Evolutionary conservation across 225 moss, liverwort and hornwort genomes (phyloP).

Genomic region (Antitrichia curtipendula): DNA sequence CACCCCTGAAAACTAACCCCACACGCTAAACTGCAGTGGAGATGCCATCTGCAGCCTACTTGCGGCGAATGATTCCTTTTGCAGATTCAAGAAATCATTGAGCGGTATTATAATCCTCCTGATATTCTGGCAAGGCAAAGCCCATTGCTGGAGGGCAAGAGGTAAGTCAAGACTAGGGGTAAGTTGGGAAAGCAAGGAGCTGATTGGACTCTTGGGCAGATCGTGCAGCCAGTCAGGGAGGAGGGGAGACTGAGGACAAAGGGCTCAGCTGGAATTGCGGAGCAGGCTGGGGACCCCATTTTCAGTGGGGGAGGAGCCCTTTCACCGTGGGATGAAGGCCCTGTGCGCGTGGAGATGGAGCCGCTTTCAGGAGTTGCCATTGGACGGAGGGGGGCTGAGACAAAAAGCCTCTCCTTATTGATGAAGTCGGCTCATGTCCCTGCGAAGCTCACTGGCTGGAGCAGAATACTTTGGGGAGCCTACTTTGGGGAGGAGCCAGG

Average conservation of each 20-base stretch:
- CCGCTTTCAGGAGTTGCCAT: background rate
- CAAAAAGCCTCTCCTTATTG: background rate
- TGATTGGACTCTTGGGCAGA: background rate
- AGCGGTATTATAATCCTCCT: background rate
- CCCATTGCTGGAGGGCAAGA: background rate
- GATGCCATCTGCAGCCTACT: background rate
- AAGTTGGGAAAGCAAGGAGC: background rate
- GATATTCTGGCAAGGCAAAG: background rate
- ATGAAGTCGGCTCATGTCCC: background rate
- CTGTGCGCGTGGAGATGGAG: background rate
- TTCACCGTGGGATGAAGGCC: background rate
- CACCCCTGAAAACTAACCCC: background rate
- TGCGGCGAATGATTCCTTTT: background rate
- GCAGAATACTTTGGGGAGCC: background rate
- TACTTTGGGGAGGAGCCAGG: background rate
- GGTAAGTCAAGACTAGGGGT: background rate
- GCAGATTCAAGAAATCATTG: slow-evolving; percentile 8
- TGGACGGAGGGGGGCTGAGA: background rate
- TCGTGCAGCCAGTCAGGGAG: background rate
- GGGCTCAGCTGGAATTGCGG: background rate
- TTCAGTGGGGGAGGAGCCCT: background rate
- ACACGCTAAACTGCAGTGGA: background rate
- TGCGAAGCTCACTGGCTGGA: background rate
- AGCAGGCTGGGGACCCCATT: background rate
- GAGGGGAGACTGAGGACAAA: background rate